Conservation (phyloP, 2,329 filamentous ascomycete genomes). For the Curvularia sp. region DNA sequence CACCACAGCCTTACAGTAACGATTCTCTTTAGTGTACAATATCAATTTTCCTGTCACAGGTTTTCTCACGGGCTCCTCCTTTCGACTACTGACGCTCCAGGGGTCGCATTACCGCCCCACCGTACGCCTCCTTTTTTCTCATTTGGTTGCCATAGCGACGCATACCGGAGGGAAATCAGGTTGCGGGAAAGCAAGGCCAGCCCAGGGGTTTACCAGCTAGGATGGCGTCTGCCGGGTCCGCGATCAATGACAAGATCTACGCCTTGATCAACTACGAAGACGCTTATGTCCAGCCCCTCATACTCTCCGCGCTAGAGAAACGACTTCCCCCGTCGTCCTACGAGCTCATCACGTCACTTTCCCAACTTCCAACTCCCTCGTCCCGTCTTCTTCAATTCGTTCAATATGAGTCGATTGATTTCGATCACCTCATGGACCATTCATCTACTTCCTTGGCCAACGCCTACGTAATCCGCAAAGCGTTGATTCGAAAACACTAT, state of each 20-base stretch:
- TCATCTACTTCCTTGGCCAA: conserved; percentile 74
- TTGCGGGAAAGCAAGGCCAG: background rate
- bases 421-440: conserved; percentile 73
- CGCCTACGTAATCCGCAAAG: conserved; percentile 94
- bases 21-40: conserved; percentile 30
- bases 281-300: conserved; percentile 84
- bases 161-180: background rate
- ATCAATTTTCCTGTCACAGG: conserved; percentile 15
- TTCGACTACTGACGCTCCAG: background rate
- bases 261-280: conserved; percentile 86
- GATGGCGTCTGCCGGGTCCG: conserved; percentile 19
- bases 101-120: background rate
- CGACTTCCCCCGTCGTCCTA: conserved; percentile 64
- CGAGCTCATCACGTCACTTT: conserved; percentile 62
- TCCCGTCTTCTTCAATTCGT: conserved; percentile 75
- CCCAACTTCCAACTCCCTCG: conserved; percentile 56
- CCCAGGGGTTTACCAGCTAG: background rate
- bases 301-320: conserved; percentile 73
- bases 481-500: conserved; percentile 95
- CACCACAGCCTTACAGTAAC: conserved; percentile 23
- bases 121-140: background rate
- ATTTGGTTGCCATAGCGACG: conserved; percentile 4
- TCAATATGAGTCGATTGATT: conserved; percentile 87
- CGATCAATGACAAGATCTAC: conserved; percentile 58
- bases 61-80: conserved; percentile 52